Conservation (phyloP, 2,329 filamentous ascomycete genomes). For the Metarhizium robertsii region DNA sequence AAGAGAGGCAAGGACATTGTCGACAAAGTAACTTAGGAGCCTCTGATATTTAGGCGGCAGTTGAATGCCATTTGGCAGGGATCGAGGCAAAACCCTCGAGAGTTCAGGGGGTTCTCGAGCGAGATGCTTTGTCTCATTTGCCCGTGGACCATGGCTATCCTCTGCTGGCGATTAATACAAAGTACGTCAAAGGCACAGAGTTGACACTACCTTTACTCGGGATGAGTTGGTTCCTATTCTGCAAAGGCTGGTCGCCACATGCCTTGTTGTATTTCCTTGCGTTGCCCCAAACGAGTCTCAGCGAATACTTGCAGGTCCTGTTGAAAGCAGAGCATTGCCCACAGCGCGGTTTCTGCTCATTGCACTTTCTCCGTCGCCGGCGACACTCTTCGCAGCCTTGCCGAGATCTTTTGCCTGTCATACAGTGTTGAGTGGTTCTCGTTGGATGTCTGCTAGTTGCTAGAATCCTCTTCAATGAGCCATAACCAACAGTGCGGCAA, state of each 20-base stretch:
- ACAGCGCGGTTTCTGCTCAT: slow-evolving; percentile 17
- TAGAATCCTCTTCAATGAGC: too few relatives aligned
- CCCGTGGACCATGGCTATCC: too few relatives aligned
- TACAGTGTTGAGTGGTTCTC: slow-evolving; percentile 1
- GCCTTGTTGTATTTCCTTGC: neutral
- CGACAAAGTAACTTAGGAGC: slow-evolving; percentile 15
- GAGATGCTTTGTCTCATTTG: neutral
- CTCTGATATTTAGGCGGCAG: slow-evolving; percentile 14
- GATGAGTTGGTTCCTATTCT: neutral
- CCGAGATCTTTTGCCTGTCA: slow-evolving; percentile 16
- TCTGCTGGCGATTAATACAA: too few relatives aligned
- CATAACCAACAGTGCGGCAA: too few relatives aligned
- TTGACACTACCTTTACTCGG: too few relatives aligned
- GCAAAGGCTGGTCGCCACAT: neutral
- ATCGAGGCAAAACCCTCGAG: slow-evolving; percentile 8
- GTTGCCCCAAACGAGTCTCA: slow-evolving; percentile 16
- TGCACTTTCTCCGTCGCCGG: slow-evolving; percentile 18
- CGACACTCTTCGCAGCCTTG: slow-evolving; percentile 20
- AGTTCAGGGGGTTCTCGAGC: neutral
- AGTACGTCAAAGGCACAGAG: too few relatives aligned
- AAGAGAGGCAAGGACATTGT: slow-evolving; percentile 15
- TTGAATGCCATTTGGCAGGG: slow-evolving; percentile 14
- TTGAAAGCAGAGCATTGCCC: slow-evolving; percentile 11
- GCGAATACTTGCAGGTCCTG: slow-evolving; percentile 13
- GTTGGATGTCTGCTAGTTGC: too few relatives aligned